Conservation (phyloP, 176 grass and related monocot genomes). For the Carex littledalei region DNA sequence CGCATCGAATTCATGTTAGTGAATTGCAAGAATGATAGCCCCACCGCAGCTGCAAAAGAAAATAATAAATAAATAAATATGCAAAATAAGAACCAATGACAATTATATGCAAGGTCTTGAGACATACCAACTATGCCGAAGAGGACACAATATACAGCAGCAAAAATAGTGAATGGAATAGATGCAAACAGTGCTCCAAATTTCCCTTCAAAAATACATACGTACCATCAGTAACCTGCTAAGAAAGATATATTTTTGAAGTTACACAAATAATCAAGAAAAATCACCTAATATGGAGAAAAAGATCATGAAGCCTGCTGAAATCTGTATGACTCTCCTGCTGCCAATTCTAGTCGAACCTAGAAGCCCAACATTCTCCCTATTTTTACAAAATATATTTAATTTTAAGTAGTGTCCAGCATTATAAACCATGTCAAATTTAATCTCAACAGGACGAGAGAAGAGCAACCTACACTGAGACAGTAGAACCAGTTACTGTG, state of each 20-base stretch:
- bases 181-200: conserved; percentile 94
- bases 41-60: conserved; percentile 57
- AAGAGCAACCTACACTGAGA: conserved; percentile 67
- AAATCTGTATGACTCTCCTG: conserved; percentile 87
- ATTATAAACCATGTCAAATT: not conserved
- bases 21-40: conserved; percentile 95
- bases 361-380: conserved; percentile 89
- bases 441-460: not conserved
- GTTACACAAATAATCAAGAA: not conserved
- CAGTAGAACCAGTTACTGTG: conserved; percentile 73
- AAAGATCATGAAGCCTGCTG: conserved; percentile 97
- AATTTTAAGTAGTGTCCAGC: not conserved
- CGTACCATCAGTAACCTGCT: not conserved
- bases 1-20: conserved; percentile 99
- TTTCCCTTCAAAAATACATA: conserved; percentile 47
- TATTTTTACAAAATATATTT: conserved; percentile 20
- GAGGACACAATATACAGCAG: conserved; percentile 80
- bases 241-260: not conserved
- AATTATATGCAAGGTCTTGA: not conserved
- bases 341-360: conserved; percentile 90
- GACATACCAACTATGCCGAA: conserved; percentile 84
- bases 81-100: not conserved
- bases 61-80: not conserved
- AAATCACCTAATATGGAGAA: conserved; percentile 87
- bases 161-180: conserved; percentile 90